Conservation (phyloP, 768 basidiomycete species). For the Dioszegia hungarica region DNA sequence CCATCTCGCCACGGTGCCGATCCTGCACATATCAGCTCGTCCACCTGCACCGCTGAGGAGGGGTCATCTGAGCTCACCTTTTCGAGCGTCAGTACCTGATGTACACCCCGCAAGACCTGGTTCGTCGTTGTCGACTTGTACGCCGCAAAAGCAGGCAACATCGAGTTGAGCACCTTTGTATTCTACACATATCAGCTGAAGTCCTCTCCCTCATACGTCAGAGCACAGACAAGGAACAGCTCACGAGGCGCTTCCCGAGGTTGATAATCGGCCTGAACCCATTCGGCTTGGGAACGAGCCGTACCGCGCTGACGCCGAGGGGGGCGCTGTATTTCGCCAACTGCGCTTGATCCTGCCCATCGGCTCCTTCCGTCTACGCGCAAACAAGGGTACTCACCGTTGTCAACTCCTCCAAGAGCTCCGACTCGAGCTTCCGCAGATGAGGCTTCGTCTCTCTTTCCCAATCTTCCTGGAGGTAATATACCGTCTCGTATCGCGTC, state of each 20-base stretch:
- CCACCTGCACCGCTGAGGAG: not conserved
- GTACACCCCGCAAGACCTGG: constrained; percentile 73
- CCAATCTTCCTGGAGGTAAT: constrained; percentile 96
- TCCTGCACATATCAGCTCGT: constrained; percentile 53
- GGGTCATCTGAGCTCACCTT: constrained; percentile 56
- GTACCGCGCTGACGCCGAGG: constrained; percentile 45
- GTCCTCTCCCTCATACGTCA: too few species aligned
- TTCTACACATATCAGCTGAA: not conserved
- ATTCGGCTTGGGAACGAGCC: constrained; percentile 81
- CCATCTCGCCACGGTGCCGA: constrained; percentile 61
- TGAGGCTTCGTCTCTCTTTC: constrained; percentile 72
- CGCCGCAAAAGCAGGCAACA: not conserved
- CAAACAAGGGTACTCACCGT: constrained; percentile 54
- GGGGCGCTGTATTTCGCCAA: constrained; percentile 31
- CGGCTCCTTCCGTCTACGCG: not conserved
- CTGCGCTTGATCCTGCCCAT: constrained; percentile 15
- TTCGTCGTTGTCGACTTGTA: constrained; percentile 62
- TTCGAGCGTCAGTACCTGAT: constrained; percentile 81
- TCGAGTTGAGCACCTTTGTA: not conserved
- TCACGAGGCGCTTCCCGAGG: constrained; percentile 51
- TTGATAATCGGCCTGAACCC: constrained; percentile 95
- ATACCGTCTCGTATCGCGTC: constrained; percentile 74
- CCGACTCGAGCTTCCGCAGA: constrained; percentile 64
- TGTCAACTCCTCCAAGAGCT: constrained; percentile 67
- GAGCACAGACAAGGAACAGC: constrained; percentile 7